A percentile compares a stretch with the other conserved stretches of the same genome.
phyloP scores from a whole-genome alignment of 768 basidiomycete genomes.

The Boletus vermiculosoides region DNA sequence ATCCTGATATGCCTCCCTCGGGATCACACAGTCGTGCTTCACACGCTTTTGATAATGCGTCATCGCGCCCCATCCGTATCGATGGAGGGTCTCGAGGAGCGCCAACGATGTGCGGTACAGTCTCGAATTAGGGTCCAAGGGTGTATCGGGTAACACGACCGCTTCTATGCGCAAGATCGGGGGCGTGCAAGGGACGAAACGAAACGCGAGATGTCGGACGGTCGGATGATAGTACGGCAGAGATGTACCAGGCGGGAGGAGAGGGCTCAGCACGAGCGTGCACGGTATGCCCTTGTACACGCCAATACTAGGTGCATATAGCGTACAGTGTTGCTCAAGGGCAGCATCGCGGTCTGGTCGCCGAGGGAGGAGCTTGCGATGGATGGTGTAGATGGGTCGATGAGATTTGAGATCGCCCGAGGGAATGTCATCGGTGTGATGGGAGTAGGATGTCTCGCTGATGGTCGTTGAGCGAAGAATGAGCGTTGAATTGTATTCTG shows the following conservation, averaged over 20 bases:
- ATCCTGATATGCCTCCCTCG: constrained; percentile 83
- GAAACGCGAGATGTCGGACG: constrained; percentile 77
- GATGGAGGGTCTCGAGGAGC: constrained; percentile 77
- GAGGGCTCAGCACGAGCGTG: constrained; percentile 58
- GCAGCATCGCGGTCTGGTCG: constrained; percentile 72
- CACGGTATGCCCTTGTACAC: constrained; percentile 29
- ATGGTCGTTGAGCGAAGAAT: constrained; percentile 82
- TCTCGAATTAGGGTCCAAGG: constrained; percentile 55
- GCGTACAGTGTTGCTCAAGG: constrained; percentile 75
- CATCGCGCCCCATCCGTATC: constrained; percentile 85
- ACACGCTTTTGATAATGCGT: constrained; percentile 87
- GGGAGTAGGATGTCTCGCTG: constrained; percentile 26
- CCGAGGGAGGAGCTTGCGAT: constrained; percentile 70
- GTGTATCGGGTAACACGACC: constrained; percentile 41
- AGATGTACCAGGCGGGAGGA: constrained; percentile 40
- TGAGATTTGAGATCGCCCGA: constrained; percentile 35
- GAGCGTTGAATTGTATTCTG: constrained; percentile 90
- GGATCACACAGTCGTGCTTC: constrained; percentile 74
- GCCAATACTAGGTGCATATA: constrained; percentile 45
- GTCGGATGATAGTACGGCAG: constrained; percentile 92
- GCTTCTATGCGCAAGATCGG: constrained; percentile 25
- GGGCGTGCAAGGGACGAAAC: constrained; percentile 47
- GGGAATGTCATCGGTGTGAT: constrained; percentile 38
- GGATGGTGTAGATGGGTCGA: constrained; percentile 50
- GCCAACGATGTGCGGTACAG: constrained; percentile 79